Conservation (phyloP, 179 eudicot genomes). For the Sideroxylon spinosum region DNA sequence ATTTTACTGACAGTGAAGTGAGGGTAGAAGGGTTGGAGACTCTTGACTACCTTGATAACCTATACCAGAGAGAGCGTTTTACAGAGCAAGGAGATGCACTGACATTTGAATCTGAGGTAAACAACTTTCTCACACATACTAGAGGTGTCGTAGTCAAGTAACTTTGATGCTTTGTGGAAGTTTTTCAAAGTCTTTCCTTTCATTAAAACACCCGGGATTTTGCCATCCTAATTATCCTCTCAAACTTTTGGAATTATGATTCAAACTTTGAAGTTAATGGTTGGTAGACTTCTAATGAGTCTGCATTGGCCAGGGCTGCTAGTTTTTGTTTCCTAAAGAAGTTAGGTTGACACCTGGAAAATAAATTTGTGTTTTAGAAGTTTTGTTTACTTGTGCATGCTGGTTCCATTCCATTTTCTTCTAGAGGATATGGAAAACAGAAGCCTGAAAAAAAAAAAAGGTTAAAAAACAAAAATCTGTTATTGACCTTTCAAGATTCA, state of each 20-base stretch:
- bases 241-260: neutral
- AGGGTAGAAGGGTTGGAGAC: slow-evolving; percentile 95
- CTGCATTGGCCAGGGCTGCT: neutral
- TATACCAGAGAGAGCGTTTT: slow-evolving; percentile 58
- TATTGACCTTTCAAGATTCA: neutral
- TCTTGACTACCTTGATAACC: slow-evolving; percentile 72
- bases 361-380: neutral
- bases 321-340: neutral
- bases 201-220: neutral
- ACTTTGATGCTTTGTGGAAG: neutral
- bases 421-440: neutral
- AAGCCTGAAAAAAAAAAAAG: neutral
- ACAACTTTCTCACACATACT: neutral
- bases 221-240: neutral
- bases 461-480: neutral
- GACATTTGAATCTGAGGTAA: slow-evolving; percentile 92
- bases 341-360: neutral
- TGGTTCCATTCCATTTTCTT: neutral
- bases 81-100: slow-evolving; percentile 97
- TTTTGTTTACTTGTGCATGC: neutral
- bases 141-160: neutral
- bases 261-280: neutral
- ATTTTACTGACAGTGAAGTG: slow-evolving; percentile 61
- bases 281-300: neutral
- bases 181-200: neutral